Evolutionary conservation across 2,329 filamentous ascomycete genomes (phyloP).

Genomic region (Pestalotiopsis sp.): DNA sequence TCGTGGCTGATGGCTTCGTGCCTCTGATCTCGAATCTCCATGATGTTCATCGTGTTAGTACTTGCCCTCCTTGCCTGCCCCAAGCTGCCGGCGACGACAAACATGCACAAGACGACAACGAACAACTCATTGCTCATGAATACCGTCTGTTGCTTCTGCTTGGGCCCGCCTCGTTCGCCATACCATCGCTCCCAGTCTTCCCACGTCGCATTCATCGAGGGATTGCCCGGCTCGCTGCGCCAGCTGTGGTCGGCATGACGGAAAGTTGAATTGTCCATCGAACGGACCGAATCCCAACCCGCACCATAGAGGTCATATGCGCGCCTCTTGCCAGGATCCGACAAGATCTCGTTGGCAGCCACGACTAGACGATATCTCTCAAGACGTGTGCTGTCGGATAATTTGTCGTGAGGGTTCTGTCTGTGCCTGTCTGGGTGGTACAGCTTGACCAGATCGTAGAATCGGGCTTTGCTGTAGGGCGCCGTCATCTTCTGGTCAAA

Average conservation of each 20-base stretch:
- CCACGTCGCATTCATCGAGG: conserved; percentile 85
- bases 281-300: conserved; percentile 72
- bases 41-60: conserved; percentile 60
- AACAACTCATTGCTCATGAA: conserved; percentile 84
- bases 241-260: conserved; percentile 49
- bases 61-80: conserved; percentile 74
- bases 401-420: conserved; percentile 41
- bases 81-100: conserved; percentile 71
- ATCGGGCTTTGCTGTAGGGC: conserved; percentile 80
- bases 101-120: conserved; percentile 68
- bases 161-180: conserved; percentile 50
- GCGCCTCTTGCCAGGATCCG: conserved; percentile 74
- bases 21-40: conserved; percentile 69
- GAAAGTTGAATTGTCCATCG: conserved; percentile 41
- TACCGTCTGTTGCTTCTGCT: conserved; percentile 53
- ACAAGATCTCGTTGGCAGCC: conserved; percentile 85
- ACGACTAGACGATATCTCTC: conserved; percentile 91
- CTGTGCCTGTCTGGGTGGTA: conserved; percentile 84
- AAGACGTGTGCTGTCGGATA: conserved; percentile 68
- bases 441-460: conserved; percentile 90
- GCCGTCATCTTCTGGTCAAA: conserved; percentile 62
- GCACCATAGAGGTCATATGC: conserved; percentile 82
- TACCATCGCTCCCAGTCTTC: conserved; percentile 94
- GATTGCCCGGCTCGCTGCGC: conserved; percentile 49
- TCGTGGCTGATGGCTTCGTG: conserved; percentile 68